Evolutionary conservation across 768 basidiomycete species (phyloP).

Genomic region (Xerocomellus dryophilus): DNA sequence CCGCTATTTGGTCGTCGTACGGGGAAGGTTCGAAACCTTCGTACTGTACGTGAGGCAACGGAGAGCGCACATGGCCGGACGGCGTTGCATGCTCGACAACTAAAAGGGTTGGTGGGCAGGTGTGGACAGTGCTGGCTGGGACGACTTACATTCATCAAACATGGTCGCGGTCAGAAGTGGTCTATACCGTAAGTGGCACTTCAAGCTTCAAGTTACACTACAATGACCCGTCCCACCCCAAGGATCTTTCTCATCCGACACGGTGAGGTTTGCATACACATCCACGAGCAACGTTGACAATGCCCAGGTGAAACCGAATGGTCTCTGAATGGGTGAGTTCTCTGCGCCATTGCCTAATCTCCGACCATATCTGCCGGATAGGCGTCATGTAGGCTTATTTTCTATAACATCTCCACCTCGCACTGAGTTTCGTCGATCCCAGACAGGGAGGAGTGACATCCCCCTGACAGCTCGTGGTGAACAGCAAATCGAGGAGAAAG

Average conservation of each 20-base stretch:
- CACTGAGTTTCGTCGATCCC: conserved; percentile 1
- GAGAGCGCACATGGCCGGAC: conserved; percentile 35
- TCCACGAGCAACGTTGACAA: conserved; percentile 3
- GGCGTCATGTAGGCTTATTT: conserved; percentile 55
- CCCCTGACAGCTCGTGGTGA: conserved; percentile 79
- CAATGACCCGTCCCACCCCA: conserved; percentile 53
- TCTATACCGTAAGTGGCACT: too few species aligned
- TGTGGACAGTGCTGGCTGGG: not conserved
- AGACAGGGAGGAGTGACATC: conserved; percentile 90
- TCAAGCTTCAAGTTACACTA: not conserved
- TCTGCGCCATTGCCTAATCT: not conserved
- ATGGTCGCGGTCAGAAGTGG: conserved; percentile 33
- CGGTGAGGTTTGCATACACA: conserved; percentile 41
- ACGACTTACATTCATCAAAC: conserved; percentile 65
- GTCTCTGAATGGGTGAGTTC: conserved; percentile 74
- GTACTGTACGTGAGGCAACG: conserved; percentile 64
- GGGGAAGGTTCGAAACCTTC: conserved; percentile 87
- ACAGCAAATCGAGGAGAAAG: conserved; percentile 62
- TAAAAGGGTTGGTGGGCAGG: conserved; percentile 30
- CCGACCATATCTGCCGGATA: conserved; percentile 24
- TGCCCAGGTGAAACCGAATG: conserved; percentile 86
- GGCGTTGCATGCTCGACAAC: conserved; percentile 85
- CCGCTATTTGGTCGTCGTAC: conserved; percentile 47
- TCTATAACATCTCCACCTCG: not conserved
- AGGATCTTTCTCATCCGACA: conserved; percentile 80